Evolutionary conservation across 805 yeast genomes (phyloP), one percentile per base, ranked within the genome.

Genomic region (Wickerhamiella alocasiicola): DNA sequence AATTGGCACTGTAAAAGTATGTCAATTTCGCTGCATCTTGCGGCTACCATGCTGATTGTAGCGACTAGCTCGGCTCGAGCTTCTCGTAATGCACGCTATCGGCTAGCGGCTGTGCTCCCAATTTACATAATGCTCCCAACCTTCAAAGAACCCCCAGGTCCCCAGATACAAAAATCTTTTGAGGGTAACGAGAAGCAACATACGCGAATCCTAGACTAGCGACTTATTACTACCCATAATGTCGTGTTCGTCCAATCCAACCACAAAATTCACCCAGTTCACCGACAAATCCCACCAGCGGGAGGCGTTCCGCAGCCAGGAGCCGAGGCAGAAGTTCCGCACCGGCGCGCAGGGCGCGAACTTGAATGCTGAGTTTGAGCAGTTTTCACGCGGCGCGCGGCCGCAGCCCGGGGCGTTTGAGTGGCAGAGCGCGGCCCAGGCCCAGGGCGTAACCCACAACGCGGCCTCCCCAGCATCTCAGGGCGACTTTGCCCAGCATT

Each of bases 231-330:
- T n/a, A n/a, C 11, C 26, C 26, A 23, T 23, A 30, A 37, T 37
- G 41, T 37, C 41, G 4, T 37, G 41, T 17, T 11, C 21, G n/a
- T 29, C 41, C 9, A 30, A 29, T 17, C 25, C 32, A 15, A 24
- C 30, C 5, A 23, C 21, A 17, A 37, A 37, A 25, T 24, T 37
- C 24, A 2, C 29, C 4, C 41, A 30, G n/a, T 20, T n/a, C 5
- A 11, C 2, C 6, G 41, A 37, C 16, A 30, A 30, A 16, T 26
- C 33, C 11, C 30, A 23, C 6, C 33, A 19, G 6, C 41, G 34
- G 2, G 41, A 37, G 16, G 31, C 16, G 12, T 28, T 12, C 9
- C 35, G 16, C 21, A 28, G 17, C 3, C 28, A 15, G 18, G 15
- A 5, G 7, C 17, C 24, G 25, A 20, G 15, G 30, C 23, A 21